Percentiles rank a stretch among this genome's conserved stretches.
phyloP scores from a whole-genome alignment of 345 rosid genomes.

The Eutrema japonicum region DNA sequence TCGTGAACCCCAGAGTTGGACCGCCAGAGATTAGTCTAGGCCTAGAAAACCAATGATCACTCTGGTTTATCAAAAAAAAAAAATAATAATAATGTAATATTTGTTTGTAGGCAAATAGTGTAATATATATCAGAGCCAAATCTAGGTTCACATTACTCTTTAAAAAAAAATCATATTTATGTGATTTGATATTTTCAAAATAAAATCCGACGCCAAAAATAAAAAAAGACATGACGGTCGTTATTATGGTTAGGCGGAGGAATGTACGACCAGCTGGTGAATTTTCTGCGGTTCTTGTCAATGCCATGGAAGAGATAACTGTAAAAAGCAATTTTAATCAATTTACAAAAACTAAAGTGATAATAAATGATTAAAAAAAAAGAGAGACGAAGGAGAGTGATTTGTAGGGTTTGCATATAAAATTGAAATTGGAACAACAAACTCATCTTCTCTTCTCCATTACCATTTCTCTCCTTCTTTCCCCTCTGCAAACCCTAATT shows the following conservation, averaged over 20 bases:
- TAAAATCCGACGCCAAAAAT: background rate
- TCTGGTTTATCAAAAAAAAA: no score
- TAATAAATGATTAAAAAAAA: background rate
- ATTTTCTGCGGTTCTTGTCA: conserved; percentile 28
- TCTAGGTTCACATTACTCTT: background rate
- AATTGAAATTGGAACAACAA: conserved; percentile 35
- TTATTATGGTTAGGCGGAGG: conserved; percentile 39
- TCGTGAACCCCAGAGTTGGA: no score
- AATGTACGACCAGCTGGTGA: conserved; percentile 27
- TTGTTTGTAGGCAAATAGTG: background rate
- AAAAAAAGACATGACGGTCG: conserved; percentile 33
- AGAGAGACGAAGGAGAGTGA: background rate
- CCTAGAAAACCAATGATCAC: no score
- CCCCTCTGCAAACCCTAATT: conserved; percentile 44
- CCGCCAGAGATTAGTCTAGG: no score
- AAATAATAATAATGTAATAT: no score
- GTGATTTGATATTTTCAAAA: background rate
- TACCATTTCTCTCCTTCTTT: conserved; percentile 24
- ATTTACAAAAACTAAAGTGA: background rate
- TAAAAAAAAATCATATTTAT: no score
- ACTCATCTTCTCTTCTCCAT: conserved; percentile 29
- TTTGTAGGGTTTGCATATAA: conserved; percentile 47
- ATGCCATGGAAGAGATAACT: conserved; percentile 18
- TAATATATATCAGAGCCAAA: background rate
- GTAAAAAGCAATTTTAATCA: conserved; percentile 10